Evolutionary conservation across 805 yeast species (phyloP), one percentile per base, ranked within the genome.

Genomic region (Wickerhamomyces xylosicus): DNA sequence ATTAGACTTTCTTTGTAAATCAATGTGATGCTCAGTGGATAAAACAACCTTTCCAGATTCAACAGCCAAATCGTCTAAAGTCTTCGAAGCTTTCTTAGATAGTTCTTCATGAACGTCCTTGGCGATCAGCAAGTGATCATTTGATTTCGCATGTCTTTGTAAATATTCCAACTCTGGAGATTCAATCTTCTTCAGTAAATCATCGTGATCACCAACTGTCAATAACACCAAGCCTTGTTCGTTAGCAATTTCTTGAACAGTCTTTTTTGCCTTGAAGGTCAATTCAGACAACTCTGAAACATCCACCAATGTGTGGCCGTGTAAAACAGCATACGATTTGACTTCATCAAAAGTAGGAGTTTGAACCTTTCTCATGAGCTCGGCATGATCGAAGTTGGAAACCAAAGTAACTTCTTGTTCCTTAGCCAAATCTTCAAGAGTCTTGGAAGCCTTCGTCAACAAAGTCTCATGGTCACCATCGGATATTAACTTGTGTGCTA

Each of bases 11-110:
- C 33, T 41, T 16, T 33, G 25, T 2, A 50, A 35, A 11, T 37
- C 40, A 15, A 39, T 29, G 34, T 46, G 42, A 9, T 47, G 52
- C 7, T 37, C 42, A 15, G 36, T 19, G 4, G 47, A 32, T 13
- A 52, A 20, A 4, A 45, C 39, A 7, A 41, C 41, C 37, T 40
- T 34, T 5, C 41, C 34, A 11, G 44, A 33, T n/a, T 44, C 53
- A n/a, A 39, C 35, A 2, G 59, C 59, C 31, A 48, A 46, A 5
- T 44, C 53, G n/a, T 47, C 41, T 15, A 56, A 31, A 8, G 50
- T 49, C n/a, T 45, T 49, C 11, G 48, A 33, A 2, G 54, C 43
- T n/a, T 22, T 41, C 34, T 22, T 33, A 34, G 28, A 45, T 19
- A 48, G 36, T 0, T 33, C 36, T 5, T 25, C 18, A 15, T 41